Evolutionary conservation across 495 filamentous ascomycete genomes (phyloP), one percentile per base, ranked within the genome.

Genomic region (Tetracladium setigerum): DNA sequence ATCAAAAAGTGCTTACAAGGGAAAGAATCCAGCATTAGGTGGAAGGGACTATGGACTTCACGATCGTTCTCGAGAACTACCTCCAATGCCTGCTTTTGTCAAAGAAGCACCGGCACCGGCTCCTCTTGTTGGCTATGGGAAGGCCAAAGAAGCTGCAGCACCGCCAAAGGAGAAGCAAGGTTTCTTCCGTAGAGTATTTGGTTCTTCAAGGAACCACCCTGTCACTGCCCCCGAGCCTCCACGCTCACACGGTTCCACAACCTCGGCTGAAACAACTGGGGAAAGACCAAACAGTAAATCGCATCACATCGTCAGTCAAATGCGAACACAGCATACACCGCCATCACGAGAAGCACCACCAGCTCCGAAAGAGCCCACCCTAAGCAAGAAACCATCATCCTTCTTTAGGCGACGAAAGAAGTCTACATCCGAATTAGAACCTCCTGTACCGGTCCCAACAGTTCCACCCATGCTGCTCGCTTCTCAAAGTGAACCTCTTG

Each of bases 401-500:
- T 96, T 98, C 71, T 96, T 98, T 66, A 76, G 92, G 55, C 75
- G 91, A 53, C 77, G 92, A 53, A 98, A 98, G 75, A 88, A 86
- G 67, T 95, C 89, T 2, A 62, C 83, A 44, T 80, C 67, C 45
- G 83, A 77, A 59, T 72, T 38, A 31, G 67, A 67, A 33, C 67
- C 66, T 7, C 71, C 74, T 8, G 56, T 68, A n/a, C 66, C 67
- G 16, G 30, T 49, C 31, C 50, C 50, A 24, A 37, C 44, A 24
- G 46, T 54, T 48, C 59, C 34, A 44, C 60, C 49, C 60, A 9
- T 56, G 33, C 50, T 38, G 59, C 70, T 15, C 59, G 75, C 47
- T 67, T 22, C 33, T 16, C 37, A 49, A 30, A 42, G 17, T 5
- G 55, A 44, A 13, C 31, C 33, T 11, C n/a, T 19, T 15, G 32